Conservation (phyloP, 2,329 filamentous ascomycete genomes). For the Cladosporium sp. region DNA sequence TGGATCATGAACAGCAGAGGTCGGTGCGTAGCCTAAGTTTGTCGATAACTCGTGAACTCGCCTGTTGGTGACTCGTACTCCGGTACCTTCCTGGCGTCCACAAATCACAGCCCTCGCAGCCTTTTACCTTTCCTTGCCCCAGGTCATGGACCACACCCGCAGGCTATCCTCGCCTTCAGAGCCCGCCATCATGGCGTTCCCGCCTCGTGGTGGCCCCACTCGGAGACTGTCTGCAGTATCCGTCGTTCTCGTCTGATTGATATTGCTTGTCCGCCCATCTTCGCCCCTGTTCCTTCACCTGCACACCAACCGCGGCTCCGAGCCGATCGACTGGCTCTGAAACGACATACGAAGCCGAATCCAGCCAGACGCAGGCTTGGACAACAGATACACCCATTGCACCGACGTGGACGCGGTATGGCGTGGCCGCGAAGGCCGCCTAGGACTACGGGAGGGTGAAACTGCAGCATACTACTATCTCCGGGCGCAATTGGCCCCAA, state of each 20-base stretch:
- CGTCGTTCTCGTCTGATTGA: constrained; percentile 9
- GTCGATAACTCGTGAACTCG: neutral
- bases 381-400: neutral
- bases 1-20: neutral
- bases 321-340: neutral
- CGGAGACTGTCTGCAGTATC: neutral
- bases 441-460: constrained; percentile 11
- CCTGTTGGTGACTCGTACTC: constrained; percentile 5
- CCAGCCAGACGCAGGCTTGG: too few relatives aligned
- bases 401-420: constrained; percentile 3
- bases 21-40: constrained; percentile 6
- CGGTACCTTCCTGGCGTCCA: constrained; percentile 2
- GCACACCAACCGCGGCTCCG: neutral
- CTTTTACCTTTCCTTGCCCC: constrained; percentile 9
- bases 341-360: neutral
- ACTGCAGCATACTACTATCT: neutral
- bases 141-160: constrained; percentile 5
- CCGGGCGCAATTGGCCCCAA: neutral
- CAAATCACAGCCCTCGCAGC: neutral
- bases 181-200: constrained; percentile 5
- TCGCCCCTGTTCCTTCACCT: neutral
- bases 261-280: constrained; percentile 1
- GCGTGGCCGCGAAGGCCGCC: constrained; percentile 11
- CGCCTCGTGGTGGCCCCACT: constrained; percentile 12
- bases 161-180: neutral